Conservation (phyloP, 352 stramenopile species). For the Phytophthora chlamydospora region DNA sequence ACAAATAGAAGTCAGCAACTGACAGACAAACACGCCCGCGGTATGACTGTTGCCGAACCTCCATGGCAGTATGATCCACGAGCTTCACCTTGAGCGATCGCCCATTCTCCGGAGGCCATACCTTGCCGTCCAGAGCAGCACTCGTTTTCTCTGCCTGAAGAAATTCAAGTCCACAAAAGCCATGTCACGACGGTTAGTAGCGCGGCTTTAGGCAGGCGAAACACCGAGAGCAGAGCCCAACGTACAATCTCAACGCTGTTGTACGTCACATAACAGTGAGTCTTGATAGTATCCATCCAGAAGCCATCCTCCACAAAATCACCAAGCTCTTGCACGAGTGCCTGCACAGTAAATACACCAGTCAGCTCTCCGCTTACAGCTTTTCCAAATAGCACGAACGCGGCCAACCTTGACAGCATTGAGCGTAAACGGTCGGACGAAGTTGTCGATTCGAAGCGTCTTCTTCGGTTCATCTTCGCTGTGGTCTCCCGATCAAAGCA, state of each 20-base stretch:
- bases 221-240: slow-evolving; percentile 7
- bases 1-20: slow-evolving; percentile 2
- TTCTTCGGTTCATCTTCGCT: slow-evolving; percentile 17
- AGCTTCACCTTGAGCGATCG: slow-evolving; percentile 47
- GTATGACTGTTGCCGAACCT: slow-evolving; percentile 34
- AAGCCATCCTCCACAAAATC: slow-evolving; percentile 75
- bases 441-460: slow-evolving; percentile 74
- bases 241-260: slow-evolving; percentile 49
- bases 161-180: not conserved
- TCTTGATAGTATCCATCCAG: slow-evolving; percentile 91
- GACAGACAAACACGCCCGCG: not conserved
- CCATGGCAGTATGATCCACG: slow-evolving; percentile 50
- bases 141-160: slow-evolving; percentile 55
- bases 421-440: slow-evolving; percentile 74
- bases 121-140: slow-evolving; percentile 50
- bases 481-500: not conserved
- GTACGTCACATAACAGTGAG: slow-evolving; percentile 87
- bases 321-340: slow-evolving; percentile 59
- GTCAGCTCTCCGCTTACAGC: not conserved
- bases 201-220: not conserved
- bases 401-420: slow-evolving; percentile 68
- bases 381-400: not conserved
- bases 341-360: slow-evolving; percentile 31
- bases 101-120: slow-evolving; percentile 73
- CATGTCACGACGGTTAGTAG: too few relatives aligned